Percentiles rank a stretch among this genome's conserved stretches.
Evolutionary conservation across 2,329 filamentous ascomycete species (phyloP).

Genomic region (Nannizziopsis arthrosporioides): DNA sequence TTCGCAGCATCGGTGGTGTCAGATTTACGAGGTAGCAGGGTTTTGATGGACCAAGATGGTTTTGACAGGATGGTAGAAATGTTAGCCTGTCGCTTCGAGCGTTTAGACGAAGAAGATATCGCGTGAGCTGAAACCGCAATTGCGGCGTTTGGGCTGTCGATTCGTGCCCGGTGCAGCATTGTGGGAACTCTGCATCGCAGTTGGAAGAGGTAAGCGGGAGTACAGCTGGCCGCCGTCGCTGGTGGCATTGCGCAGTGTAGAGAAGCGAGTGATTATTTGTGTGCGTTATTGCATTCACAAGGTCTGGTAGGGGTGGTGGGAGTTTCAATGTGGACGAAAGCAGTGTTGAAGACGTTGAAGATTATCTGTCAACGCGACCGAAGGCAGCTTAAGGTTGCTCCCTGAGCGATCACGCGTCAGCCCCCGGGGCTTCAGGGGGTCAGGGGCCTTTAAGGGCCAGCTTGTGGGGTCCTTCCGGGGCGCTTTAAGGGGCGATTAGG

Average conservation of each 20-base stretch:
- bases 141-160: background rate
- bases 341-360: no score
- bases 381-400: no score
- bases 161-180: background rate
- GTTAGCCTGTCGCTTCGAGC: constrained; percentile 6
- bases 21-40: constrained; percentile 48
- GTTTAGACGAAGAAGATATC: background rate
- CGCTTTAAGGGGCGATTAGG: no score
- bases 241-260: background rate
- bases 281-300: constrained; percentile 16
- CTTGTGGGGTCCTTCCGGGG: no score
- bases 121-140: background rate
- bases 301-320: no score
- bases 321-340: no score
- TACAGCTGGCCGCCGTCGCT: background rate
- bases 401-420: no score
- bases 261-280: constrained; percentile 25
- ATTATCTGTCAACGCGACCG: no score
- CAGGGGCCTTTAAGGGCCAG: no score
- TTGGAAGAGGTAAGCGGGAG: background rate
- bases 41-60: constrained; percentile 74
- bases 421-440: no score
- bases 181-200: background rate
- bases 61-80: constrained; percentile 45
- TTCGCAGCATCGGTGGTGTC: constrained; percentile 21